phyloP scores from a whole-genome alignment of 2,329 filamentous ascomycete genomes.

The Pyrenophora tritici-repentis region DNA sequence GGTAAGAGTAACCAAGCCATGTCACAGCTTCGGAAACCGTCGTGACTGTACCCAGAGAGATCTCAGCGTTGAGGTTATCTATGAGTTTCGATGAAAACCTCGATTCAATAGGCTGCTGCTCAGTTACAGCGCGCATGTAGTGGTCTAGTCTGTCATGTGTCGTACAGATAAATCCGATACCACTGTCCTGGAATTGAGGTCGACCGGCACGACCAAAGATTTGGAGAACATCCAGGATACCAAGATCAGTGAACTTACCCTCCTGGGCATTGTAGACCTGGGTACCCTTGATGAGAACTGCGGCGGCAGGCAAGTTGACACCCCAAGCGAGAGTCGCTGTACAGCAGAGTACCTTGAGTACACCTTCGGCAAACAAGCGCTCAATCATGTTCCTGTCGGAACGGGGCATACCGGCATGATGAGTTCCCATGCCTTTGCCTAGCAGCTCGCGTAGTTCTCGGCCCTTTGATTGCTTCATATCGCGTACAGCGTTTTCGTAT shows the following conservation, averaged over 20 bases:
- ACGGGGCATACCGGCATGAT: conserved; percentile 95
- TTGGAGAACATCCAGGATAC: conserved; percentile 94
- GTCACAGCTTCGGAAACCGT: conserved; percentile 91
- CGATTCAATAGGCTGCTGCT: conserved; percentile 97
- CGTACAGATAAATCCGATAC: conserved; percentile 97
- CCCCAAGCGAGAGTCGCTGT: conserved; percentile 98
- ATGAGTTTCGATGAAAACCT: conserved; percentile 91
- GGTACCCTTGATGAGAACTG: conserved; percentile 96
- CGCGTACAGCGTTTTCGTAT: conserved; percentile 78
- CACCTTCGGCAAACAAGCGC: conserved; percentile 83
- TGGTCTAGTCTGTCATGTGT: conserved; percentile 91
- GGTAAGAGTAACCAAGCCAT: conserved; percentile 97
- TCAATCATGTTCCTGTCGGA: conserved; percentile 97
- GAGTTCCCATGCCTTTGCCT: conserved; percentile 88
- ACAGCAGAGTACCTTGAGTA: conserved; percentile 97
- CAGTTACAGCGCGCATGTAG: conserved; percentile 89
- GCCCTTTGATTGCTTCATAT: conserved; percentile 84
- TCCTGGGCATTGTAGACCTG: conserved; percentile 96
- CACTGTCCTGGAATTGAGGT: conserved; percentile 95
- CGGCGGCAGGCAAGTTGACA: conserved; percentile 95
- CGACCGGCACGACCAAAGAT: conserved; percentile 98
- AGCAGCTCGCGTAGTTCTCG: conserved; percentile 87
- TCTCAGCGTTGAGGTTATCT: conserved; percentile 95
- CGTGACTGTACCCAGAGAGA: conserved; percentile 90
- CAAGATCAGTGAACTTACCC: conserved; percentile 93